phyloP scores from a whole-genome alignment of 2,329 filamentous ascomycete species.

The Graphiopsis chlorocephala region DNA sequence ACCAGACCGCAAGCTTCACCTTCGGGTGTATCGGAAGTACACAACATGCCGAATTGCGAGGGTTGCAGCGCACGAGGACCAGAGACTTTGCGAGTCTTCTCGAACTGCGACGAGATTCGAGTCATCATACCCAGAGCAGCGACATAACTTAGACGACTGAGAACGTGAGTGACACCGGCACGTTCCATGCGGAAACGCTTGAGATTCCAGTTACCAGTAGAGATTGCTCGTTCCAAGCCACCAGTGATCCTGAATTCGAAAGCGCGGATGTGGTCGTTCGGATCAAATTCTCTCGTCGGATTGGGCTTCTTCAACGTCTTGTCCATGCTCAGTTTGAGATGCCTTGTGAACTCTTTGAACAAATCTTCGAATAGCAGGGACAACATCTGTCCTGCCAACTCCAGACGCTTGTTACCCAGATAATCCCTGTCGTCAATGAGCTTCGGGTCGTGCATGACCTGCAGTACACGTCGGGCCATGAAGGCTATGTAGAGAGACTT shows the following conservation, averaged over 20 bases:
- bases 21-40: constrained; percentile 95
- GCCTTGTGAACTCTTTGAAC: constrained; percentile 90
- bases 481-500: constrained; percentile 95
- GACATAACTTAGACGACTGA: constrained; percentile 95
- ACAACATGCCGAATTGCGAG: constrained; percentile 98
- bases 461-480: constrained; percentile 94
- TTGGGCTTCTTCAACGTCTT: constrained; percentile 94
- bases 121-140: constrained; percentile 99
- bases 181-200: constrained; percentile 99
- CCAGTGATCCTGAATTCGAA: constrained; percentile 84
- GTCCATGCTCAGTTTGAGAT: constrained; percentile 90
- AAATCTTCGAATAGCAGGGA: constrained; percentile 94
- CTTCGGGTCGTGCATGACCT: constrained; percentile 85
- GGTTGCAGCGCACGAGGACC: constrained; percentile 94
- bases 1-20: constrained; percentile 97
- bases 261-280: constrained; percentile 76
- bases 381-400: constrained; percentile 89
- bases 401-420: constrained; percentile 93
- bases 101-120: constrained; percentile 94
- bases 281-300: constrained; percentile 82
- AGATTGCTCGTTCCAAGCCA: constrained; percentile 93
- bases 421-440: constrained; percentile 96
- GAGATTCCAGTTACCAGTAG: constrained; percentile 95
- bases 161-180: constrained; percentile 91
- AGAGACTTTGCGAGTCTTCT: constrained; percentile 95